A percentile compares a stretch with the other conserved stretches of the same genome.
phyloP scores from a whole-genome alignment of 2,329 filamentous ascomycete species.

The Graphiopsis chlorocephala region DNA sequence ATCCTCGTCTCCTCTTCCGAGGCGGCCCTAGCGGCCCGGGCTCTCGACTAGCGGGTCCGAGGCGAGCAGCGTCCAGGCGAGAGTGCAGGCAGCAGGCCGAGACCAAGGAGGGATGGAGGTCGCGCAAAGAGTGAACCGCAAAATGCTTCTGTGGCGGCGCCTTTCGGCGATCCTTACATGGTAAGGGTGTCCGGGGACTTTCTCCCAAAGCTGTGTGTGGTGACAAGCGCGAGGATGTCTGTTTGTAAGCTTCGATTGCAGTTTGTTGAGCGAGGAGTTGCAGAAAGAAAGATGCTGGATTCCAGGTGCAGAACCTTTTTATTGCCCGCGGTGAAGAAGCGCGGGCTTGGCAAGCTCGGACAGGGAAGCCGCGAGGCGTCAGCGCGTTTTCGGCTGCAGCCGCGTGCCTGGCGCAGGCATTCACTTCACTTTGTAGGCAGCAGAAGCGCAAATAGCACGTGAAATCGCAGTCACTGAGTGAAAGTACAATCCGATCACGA shows the following conservation, averaged over 20 bases:
- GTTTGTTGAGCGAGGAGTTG: constrained; percentile 98
- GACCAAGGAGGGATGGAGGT: constrained; percentile 47
- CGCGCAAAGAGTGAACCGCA: constrained; percentile 73
- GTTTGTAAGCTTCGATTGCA: constrained; percentile 99
- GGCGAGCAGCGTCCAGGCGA: constrained; percentile 32
- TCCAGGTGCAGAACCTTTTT: constrained; percentile 24
- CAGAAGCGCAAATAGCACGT: constrained; percentile 6
- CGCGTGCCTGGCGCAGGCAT: not conserved
- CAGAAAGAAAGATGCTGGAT: constrained; percentile 40
- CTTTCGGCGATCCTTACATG: constrained; percentile 74
- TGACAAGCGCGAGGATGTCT: constrained; percentile 53
- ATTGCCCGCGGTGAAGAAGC: constrained; percentile 54
- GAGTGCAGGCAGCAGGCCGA: constrained; percentile 55
- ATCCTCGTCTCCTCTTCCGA: constrained; percentile 68
- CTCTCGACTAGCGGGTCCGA: constrained; percentile 41
- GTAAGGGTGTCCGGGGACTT: constrained; percentile 96
- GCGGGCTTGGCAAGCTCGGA: constrained; percentile 39
- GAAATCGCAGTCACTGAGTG: not conserved
- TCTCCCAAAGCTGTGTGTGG: constrained; percentile 86
- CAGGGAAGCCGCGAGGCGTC: not conserved
- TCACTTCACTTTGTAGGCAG: constrained; percentile 14
- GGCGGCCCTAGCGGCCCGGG: constrained; percentile 42
- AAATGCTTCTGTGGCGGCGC: constrained; percentile 97
- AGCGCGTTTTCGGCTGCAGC: constrained; percentile 12
- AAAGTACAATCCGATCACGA: not conserved